Evolutionary conservation across 1,284 basidiomycete species (phyloP).

Genomic region (Irpex sp.): DNA sequence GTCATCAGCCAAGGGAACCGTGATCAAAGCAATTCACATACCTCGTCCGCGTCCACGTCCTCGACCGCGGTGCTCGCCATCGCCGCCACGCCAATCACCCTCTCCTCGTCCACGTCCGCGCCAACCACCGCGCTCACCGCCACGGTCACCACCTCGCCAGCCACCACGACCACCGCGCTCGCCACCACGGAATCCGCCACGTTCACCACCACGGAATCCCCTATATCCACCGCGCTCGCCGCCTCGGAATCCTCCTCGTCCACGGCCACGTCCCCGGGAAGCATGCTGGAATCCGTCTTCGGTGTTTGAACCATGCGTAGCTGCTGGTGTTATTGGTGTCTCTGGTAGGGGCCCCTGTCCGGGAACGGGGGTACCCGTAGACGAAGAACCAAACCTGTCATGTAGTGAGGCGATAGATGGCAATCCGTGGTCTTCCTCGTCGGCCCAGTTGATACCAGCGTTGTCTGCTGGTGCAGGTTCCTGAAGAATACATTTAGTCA

Average conservation of each 20-base stretch:
- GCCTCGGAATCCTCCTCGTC: slow-evolving; percentile 14
- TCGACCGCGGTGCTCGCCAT: slow-evolving; percentile 36
- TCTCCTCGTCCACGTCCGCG: slow-evolving; percentile 33
- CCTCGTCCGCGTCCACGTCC: slow-evolving; percentile 42
- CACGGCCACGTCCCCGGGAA: slow-evolving; percentile 33
- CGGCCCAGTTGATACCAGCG: slow-evolving; percentile 40
- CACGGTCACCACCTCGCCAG: slow-evolving; percentile 20
- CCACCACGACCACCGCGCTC: slow-evolving; percentile 19
- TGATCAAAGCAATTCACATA: slow-evolving; percentile 8
- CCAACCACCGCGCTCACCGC: slow-evolving; percentile 32
- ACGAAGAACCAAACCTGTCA: slow-evolving; percentile 38
- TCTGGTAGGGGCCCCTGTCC: slow-evolving; percentile 21
- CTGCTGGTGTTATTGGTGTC: slow-evolving; percentile 9
- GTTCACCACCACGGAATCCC: slow-evolving; percentile 35
- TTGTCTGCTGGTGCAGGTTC: slow-evolving; percentile 39
- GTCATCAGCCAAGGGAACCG: background rate
- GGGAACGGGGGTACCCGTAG: slow-evolving; percentile 40
- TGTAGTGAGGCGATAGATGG: slow-evolving; percentile 38
- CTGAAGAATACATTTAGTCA: slow-evolving; percentile 11
- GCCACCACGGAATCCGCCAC: slow-evolving; percentile 18
- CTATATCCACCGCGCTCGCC: slow-evolving; percentile 24
- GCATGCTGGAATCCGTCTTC: slow-evolving; percentile 64
- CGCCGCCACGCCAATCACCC: slow-evolving; percentile 32
- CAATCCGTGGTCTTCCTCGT: slow-evolving; percentile 42
- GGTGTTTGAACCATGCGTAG: slow-evolving; percentile 13